Base-by-base conservation (phyloP, 2,329 filamentous ascomycete genomes). In the Paecilomyces sp. region DNA sequence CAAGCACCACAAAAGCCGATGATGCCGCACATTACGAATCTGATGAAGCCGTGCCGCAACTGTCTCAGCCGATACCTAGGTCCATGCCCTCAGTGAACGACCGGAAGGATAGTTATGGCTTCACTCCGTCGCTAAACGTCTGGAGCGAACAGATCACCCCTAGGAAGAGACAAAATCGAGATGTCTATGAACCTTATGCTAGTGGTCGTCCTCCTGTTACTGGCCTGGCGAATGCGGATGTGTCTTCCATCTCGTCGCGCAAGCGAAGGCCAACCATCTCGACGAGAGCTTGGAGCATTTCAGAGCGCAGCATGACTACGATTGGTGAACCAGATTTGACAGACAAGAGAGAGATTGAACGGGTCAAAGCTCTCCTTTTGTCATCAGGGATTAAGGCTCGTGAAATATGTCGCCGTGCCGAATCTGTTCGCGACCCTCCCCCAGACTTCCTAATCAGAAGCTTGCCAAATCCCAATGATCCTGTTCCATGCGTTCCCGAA, bases 371-470 rank as follows among this genome's bases (percentile, higher is more conserved):
- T 0, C 80, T 95, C 8, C 84, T 96, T 50, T 80, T 96, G 24
- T 89, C 88, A 63, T 91, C 91, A 0, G 92, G 92, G n/a, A 87
- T 97, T 69, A 96, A 95, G 76, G 92, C 93, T 0, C 87, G 87
- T 68, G 90, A 94, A 69, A 90, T 97, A 58, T 81, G 82, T 30
- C 83, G 86, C 3, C 84, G 88, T 54, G 86, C 88, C 3, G 76
- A 87, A 53, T 79, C 80, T 36, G 61, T 70, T 22, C 74, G 74
- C 22, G 68, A 68, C 24, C 67, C 70, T 25, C 72, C 73, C 12
- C 70, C 75, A 4, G 67, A 68, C 2, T 76, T 78, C 25, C 60
- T 75, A 56, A 63, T 77, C 52, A 69, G 67, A 57, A 68, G 63
- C 55, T 63, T 72, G 7, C 61, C 68, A 18, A 67, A 66, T 3